Evolutionary conservation across 108 stramenopile genomes (phyloP).

Genomic region (Mediolabrus comicus): DNA sequence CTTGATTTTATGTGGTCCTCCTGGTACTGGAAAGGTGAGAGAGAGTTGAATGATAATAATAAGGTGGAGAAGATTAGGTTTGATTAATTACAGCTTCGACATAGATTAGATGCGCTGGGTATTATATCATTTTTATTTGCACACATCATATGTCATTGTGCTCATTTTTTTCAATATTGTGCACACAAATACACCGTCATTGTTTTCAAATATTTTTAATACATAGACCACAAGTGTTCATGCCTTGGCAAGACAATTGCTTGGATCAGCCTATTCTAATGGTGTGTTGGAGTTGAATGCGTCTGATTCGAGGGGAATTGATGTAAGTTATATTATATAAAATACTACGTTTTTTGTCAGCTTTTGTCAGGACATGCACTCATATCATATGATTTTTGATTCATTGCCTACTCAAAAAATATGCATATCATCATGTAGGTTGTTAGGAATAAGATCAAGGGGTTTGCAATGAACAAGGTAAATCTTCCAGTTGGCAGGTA

Average conservation of each 20-base stretch:
- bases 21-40: constrained; percentile 86
- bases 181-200: background rate
- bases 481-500: constrained; percentile 73
- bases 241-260: constrained; percentile 84
- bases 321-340: constrained; percentile 52
- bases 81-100: too few species aligned
- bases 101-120: too few species aligned
- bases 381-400: background rate
- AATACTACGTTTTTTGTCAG: background rate
- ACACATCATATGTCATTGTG: background rate
- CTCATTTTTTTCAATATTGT: background rate
- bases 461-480: constrained; percentile 96
- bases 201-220: background rate
- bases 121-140: too few species aligned
- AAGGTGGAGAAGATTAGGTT: too few species aligned
- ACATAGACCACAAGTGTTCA: constrained; percentile 85
- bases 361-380: background rate
- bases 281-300: constrained; percentile 95
- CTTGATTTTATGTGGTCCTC: constrained; percentile 94
- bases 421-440: constrained; percentile 47
- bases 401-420: background rate
- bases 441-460: constrained; percentile 97
- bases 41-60: too few species aligned
- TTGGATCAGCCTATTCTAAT: constrained; percentile 77
- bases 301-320: constrained; percentile 97